A percentile compares a stretch with the other conserved stretches of the same genome.
These are phyloP conservation scores for Neurospora crassa DNA, from an alignment of 2,329 filamentous ascomycete genomes.

Conservation along the genomic window DNA sequence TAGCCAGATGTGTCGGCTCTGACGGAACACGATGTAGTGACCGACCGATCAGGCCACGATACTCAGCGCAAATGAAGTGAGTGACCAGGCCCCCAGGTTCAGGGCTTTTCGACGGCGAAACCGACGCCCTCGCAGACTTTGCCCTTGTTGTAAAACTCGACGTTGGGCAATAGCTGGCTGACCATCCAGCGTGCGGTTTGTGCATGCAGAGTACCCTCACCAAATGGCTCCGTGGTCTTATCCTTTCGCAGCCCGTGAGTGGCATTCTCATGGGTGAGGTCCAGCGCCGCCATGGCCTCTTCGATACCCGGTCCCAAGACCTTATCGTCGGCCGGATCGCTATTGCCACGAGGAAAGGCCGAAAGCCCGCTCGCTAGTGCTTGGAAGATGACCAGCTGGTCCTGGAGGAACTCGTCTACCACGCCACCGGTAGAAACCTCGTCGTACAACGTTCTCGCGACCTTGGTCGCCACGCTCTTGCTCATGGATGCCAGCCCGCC, in stretches of 20 bases:
- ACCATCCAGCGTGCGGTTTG: slow-evolving; percentile 53
- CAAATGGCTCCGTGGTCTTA: slow-evolving; percentile 40
- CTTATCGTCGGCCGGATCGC: slow-evolving; percentile 9
- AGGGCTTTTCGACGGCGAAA: slow-evolving; percentile 6
- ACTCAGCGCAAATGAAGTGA: neutral
- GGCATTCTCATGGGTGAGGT: slow-evolving; percentile 11
- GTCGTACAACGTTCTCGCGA: slow-evolving; percentile 34
- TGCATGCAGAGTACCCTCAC: slow-evolving; percentile 45
- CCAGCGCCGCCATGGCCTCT: slow-evolving; percentile 23
- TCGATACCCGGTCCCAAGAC: slow-evolving; percentile 12
- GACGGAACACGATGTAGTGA: neutral
- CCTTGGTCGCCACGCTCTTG: slow-evolving; percentile 31
- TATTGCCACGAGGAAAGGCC: slow-evolving; percentile 29
- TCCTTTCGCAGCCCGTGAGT: slow-evolving; percentile 28
- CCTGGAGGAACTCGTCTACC: slow-evolving; percentile 49
- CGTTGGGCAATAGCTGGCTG: slow-evolving; percentile 37
- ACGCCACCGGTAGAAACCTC: slow-evolving; percentile 36
- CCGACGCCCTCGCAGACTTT: slow-evolving; percentile 39
- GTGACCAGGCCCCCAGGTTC: neutral
- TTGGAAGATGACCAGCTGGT: slow-evolving; percentile 53
- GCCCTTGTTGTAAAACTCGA: slow-evolving; percentile 42
- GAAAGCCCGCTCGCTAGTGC: slow-evolving; percentile 44
- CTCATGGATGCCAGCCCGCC: slow-evolving; percentile 22
- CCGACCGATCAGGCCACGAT: neutral
- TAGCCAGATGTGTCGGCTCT: neutral